Evolutionary conservation across 208 protist genomes (phyloP).

Genomic region (Acanthamoeba castellanii): DNA sequence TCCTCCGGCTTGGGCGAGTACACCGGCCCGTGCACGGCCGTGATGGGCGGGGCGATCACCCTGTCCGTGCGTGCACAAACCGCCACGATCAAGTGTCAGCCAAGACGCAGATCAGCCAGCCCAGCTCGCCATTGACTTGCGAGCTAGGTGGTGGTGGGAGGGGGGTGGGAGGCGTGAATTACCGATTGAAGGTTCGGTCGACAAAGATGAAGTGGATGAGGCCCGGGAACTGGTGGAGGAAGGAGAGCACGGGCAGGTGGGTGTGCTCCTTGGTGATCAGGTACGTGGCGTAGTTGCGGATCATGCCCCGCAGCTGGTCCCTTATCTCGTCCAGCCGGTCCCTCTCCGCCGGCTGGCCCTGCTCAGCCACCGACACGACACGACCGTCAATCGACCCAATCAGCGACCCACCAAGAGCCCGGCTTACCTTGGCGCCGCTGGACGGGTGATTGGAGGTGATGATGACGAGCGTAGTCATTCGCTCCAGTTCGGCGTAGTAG

Average conservation of each 20-base stretch:
- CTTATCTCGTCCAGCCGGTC: slow-evolving; percentile 20
- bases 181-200: slow-evolving; percentile 73
- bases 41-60: slow-evolving; percentile 76
- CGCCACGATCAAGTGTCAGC: too few species aligned
- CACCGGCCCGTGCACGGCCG: slow-evolving; percentile 33
- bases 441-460: slow-evolving; percentile 23
- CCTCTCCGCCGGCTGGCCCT: neutral
- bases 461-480: slow-evolving; percentile 54
- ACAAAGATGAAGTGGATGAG: slow-evolving; percentile 80
- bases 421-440: slow-evolving; percentile 6
- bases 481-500: slow-evolving; percentile 61
- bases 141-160: neutral
- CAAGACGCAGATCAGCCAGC: too few species aligned
- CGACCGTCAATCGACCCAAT: neutral
- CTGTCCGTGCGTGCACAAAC: neutral
- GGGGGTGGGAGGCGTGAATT: neutral
- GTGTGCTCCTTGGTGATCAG: slow-evolving; percentile 72
- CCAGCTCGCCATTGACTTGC: too few species aligned
- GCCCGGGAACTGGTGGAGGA: slow-evolving; percentile 78
- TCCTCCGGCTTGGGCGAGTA: slow-evolving; percentile 4
- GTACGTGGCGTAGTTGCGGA: slow-evolving; percentile 65
- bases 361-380: neutral
- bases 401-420: neutral
- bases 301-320: slow-evolving; percentile 29
- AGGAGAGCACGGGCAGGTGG: slow-evolving; percentile 69